Base-by-base conservation (phyloP, 495 filamentous ascomycete species). In the Aspergillus mulundensis region DNA sequence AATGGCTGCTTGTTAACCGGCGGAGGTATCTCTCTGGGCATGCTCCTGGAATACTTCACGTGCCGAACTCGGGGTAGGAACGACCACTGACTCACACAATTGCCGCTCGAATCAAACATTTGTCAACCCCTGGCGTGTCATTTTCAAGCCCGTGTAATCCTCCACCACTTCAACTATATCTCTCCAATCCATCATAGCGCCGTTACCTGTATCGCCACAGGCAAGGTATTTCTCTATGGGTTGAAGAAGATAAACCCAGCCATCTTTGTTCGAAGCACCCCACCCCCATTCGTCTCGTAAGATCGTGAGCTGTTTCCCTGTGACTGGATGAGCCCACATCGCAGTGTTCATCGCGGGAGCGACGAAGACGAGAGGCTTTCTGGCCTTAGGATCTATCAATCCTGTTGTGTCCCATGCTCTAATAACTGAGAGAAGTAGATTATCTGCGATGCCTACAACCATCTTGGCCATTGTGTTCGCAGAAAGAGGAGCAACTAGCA, bases 311-410 rank as follows among this genome's bases (percentile, higher is more conserved):
- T 95, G 88, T 58, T 83, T 81, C 44, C 65, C 73, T 0, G 91
- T 96, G 38, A 96, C 70, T 16, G 91, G 91, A 70, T 96, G 88
- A 49, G 75, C 74, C 87, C 87, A 96, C 93, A 95, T 95, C 3
- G 84, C 84, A n/a, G 85, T 89, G 72, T 95, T 93, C 89, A 95
- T 91, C 14, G 85, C 82, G 40, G 84, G 87, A 0, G 70, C 71
- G 19, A 70, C 67, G 39, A 77, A 64, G 19, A 79, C 70, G 40
- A 60, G 54, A 21, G 63, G 58, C 45, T 38, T 34, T 34, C 67
- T 70, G 40, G 68, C 61, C 20, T 36, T 56, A 11, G 50, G 50
- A 58, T 88, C 85, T 8, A 87, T 74, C 45, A 71, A 63, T 24
- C 83, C 83, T 16, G 83, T 84, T 1, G 84, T 85, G 70, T 96